Evolutionary conservation across 345 rosid species (phyloP), one percentile per base, ranked within the genome.

Genomic region (Brassica juncea): DNA sequence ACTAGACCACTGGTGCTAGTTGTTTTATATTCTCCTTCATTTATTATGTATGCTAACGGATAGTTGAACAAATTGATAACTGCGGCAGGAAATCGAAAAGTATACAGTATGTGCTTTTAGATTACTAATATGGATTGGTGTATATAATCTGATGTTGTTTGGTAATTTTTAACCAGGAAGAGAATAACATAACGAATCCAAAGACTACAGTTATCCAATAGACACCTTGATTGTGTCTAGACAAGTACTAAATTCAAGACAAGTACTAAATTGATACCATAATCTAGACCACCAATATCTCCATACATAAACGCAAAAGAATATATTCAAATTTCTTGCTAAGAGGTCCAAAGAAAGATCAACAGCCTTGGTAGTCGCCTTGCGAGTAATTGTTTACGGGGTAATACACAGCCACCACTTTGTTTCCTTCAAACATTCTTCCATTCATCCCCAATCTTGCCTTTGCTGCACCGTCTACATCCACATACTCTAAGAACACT

Each of bases 401-500:
- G 80, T 85, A 91, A 73, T 86, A 95, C 34, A 91, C 92, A 0
- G 97, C 99, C 44, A 86, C 85, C 14, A 95, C 98, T 82, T 88
- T 83, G 87, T 95, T 94, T 67, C 94, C 98, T 11, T 91, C 94
- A 78, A 93, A 95, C 63, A 84, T 93, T 79, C 97, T 83, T 66
- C 99, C 99, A 44, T 91, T 90, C 90, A 95, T 86, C 42, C 93
- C 96, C 0, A 81, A 55, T 73, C 90, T 85, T 1, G 99, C 99
- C 76, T 87, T 91, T 31, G 88, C 35, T 2, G 97, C 42, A 8
- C 93, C 94, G 8, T 95, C 99, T 2, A 77, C 68, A 59, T 95
- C 97, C 5, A 86, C 88, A 80, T 91, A 95, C 81, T 91, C 98
- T 77, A 95, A 81, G 87, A 95, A 93, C 70, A 92, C 98, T 98